phyloP scores from a whole-genome alignment of 495 filamentous ascomycete species.

The Lophiostoma macrostomum region DNA sequence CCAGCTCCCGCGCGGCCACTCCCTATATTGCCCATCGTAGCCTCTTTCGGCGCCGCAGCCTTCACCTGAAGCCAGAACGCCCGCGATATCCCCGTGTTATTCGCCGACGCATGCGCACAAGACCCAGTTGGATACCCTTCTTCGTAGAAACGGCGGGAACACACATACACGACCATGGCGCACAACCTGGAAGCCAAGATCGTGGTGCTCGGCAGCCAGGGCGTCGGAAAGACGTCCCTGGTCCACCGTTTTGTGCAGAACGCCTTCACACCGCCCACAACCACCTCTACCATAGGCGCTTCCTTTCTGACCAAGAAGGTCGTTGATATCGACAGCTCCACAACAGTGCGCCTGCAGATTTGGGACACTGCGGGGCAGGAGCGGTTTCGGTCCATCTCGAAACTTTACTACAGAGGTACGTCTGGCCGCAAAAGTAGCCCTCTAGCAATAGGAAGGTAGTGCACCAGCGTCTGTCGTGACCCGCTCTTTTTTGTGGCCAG shows the following conservation, averaged over 20 bases:
- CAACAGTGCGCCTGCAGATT: conserved; percentile 78
- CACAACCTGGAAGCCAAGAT: conserved; percentile 70
- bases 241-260: conserved; percentile 84
- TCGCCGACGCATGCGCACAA: conserved; percentile 7
- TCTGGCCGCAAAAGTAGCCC: background rate
- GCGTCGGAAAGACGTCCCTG: conserved; percentile 92
- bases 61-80: conserved; percentile 7
- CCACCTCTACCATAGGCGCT: conserved; percentile 83
- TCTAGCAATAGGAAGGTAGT: too few relatives aligned
- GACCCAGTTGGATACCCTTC: too few relatives aligned
- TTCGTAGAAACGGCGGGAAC: background rate
- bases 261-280: conserved; percentile 65
- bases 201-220: conserved; percentile 47
- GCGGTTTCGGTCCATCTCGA: conserved; percentile 87
- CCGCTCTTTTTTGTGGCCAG: too few relatives aligned
- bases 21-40: background rate
- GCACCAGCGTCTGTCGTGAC: too few relatives aligned
- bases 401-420: conserved; percentile 71
- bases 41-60: background rate
- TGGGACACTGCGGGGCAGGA: conserved; percentile 97
- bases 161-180: conserved; percentile 50
- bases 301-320: conserved; percentile 93
- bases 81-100: conserved; percentile 5
- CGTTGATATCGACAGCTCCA: conserved; percentile 76
- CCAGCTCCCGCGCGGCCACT: conserved; percentile 12